Percentiles rank a stretch among this genome's conserved stretches.
These are phyloP conservation scores for Eucalyptus rudis DNA, from an alignment of 345 rosid species.

Conservation along the genomic window DNA sequence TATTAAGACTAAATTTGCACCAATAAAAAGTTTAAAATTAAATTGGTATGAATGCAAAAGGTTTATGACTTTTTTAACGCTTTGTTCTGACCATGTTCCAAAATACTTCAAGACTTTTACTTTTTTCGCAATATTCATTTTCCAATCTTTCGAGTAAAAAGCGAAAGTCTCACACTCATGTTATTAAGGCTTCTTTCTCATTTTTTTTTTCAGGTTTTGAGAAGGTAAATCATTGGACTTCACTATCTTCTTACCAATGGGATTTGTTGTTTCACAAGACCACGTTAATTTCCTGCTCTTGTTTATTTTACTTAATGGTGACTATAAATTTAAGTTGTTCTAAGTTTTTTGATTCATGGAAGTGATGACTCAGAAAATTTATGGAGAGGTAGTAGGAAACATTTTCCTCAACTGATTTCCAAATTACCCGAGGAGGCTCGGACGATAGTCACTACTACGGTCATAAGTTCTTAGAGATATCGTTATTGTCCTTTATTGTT, in stretches of 20 bases:
- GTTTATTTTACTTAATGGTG: not conserved
- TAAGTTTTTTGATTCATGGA: not conserved
- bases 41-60: too few relatives aligned
- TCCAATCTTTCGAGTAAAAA: too few relatives aligned
- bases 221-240: not conserved
- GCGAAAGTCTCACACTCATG: not conserved
- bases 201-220: not conserved
- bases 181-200: not conserved
- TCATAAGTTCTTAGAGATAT: not conserved
- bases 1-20: too few relatives aligned
- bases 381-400: not conserved
- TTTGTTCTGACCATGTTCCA: too few relatives aligned
- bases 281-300: not conserved
- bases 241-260: not conserved
- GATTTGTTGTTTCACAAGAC: not conserved
- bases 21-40: fast-evolving
- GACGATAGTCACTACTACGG: not conserved
- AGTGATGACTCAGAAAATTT: not conserved
- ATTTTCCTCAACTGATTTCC: not conserved
- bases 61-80: too few relatives aligned
- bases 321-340: not conserved
- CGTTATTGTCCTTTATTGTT: not conserved
- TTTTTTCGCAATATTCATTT: too few relatives aligned
- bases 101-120: too few relatives aligned
- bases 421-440: not conserved